Percentiles rank a stretch among this genome's conserved stretches.
These are phyloP conservation scores for Phytophthora citrophthora DNA, from an alignment of 352 stramenopile genomes.

Conservation along the genomic window DNA sequence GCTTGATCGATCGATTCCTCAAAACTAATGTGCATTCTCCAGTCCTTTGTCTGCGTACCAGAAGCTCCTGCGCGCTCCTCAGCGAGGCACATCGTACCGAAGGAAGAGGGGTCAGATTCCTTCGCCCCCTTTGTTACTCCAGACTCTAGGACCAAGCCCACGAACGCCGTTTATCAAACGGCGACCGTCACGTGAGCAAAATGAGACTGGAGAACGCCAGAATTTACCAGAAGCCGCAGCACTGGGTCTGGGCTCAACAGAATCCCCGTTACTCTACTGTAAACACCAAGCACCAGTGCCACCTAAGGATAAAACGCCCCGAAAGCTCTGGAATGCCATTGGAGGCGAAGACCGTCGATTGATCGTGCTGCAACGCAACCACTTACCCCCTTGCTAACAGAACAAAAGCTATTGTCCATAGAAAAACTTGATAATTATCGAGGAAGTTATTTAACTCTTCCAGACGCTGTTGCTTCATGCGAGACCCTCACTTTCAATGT, in stretches of 20 bases:
- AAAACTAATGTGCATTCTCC: background rate
- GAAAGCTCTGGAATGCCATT: constrained; percentile 82
- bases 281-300: constrained; percentile 65
- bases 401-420: background rate
- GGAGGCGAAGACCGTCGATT: constrained; percentile 75
- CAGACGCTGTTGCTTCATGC: background rate
- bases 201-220: constrained; percentile 11
- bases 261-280: constrained; percentile 52
- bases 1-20: background rate
- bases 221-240: background rate
- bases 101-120: constrained; percentile 30
- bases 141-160: constrained; percentile 35
- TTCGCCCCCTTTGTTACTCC: constrained; percentile 26
- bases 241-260: constrained; percentile 19
- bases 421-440: constrained; percentile 10
- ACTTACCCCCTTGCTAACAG: constrained; percentile 37
- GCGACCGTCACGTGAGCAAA: background rate
- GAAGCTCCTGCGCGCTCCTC: constrained; percentile 27
- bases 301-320: constrained; percentile 63
- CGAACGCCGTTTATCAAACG: constrained; percentile 12
- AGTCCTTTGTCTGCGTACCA: constrained; percentile 43
- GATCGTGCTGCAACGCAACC: constrained; percentile 69
- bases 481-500: constrained; percentile 31
- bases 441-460: background rate
- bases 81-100: constrained; percentile 20